A percentile compares a stretch with the other conserved stretches of the same genome.
phyloP scores from a whole-genome alignment of 2,329 filamentous ascomycete genomes.

The Tolypocladium ovalisporum region DNA sequence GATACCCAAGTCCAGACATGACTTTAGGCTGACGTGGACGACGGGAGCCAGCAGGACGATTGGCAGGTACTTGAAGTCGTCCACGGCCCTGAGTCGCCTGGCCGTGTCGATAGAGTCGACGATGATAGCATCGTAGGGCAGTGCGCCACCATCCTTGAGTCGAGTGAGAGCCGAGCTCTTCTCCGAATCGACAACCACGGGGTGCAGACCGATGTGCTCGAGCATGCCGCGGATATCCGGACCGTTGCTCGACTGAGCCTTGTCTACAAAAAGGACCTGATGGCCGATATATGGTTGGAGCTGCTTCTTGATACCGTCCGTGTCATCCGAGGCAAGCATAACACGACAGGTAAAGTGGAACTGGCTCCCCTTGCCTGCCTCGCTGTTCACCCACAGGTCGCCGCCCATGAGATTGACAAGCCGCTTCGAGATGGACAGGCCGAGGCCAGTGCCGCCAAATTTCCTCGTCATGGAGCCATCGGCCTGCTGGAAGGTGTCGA shows the following conservation, averaged over 20 bases:
- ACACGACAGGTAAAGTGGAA: conserved; percentile 97
- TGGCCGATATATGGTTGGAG: conserved; percentile 86
- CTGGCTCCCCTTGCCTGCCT: conserved; percentile 80
- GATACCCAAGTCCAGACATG: conserved; percentile 86
- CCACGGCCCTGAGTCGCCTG: conserved; percentile 70
- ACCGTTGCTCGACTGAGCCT: conserved; percentile 69
- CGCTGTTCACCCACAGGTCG: conserved; percentile 90
- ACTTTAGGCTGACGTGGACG: conserved; percentile 86
- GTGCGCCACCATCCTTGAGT: conserved; percentile 41
- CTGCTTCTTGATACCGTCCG: conserved; percentile 69
- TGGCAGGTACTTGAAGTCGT: conserved; percentile 96
- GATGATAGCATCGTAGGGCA: conserved; percentile 87
- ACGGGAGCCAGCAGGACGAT: conserved; percentile 84
- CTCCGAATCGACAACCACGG: conserved; percentile 74
- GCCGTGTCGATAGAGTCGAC: conserved; percentile 91
- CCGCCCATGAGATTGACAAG: conserved; percentile 94
- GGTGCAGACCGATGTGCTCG: conserved; percentile 64
- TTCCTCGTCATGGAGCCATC: conserved; percentile 94
- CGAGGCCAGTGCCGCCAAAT: conserved; percentile 89
- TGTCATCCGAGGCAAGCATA: conserved; percentile 69
- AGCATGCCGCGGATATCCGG: conserved; percentile 71
- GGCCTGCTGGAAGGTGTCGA: conserved; percentile 97
- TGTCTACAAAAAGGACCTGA: conserved; percentile 89
- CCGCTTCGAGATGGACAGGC: conserved; percentile 88
- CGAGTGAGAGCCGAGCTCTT: conserved; percentile 48